Percentiles rank a stretch among this genome's conserved stretches.
phyloP scores from a whole-genome alignment of 2,329 filamentous ascomycete species.

The Stagonosporopsis tanaceti region DNA sequence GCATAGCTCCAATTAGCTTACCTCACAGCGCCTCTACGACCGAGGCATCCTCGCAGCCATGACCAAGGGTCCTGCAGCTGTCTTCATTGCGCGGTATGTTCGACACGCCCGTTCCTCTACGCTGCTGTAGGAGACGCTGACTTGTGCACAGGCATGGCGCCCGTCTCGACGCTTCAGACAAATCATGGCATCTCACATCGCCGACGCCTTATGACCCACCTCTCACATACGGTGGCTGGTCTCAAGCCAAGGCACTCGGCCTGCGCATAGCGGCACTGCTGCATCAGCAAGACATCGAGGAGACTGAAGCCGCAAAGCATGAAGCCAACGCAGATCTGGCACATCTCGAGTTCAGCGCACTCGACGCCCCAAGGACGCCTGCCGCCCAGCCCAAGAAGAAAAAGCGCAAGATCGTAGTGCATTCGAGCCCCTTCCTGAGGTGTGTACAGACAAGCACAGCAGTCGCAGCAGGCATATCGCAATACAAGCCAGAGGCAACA shows the following conservation, averaged over 20 bases:
- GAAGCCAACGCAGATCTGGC: constrained; percentile 29
- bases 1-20: constrained; percentile 18
- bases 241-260: constrained; percentile 83
- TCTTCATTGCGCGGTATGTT: constrained; percentile 59
- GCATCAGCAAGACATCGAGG: constrained; percentile 57
- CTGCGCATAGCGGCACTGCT: constrained; percentile 81
- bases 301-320: constrained; percentile 47
- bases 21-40: constrained; percentile 7
- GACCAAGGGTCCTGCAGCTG: constrained; percentile 57
- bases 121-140: constrained; percentile 23
- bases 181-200: constrained; percentile 92
- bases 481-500: constrained; percentile 59
- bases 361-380: constrained; percentile 26
- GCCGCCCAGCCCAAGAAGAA: constrained; percentile 60
- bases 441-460: constrained; percentile 92
- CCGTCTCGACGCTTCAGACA: constrained; percentile 91
- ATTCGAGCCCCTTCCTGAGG: constrained; percentile 91
- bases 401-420: constrained; percentile 81
- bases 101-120: constrained; percentile 8
- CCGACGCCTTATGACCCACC: constrained; percentile 95
- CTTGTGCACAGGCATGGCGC: constrained; percentile 75
- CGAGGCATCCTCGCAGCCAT: constrained; percentile 39
- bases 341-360: constrained; percentile 31
- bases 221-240: constrained; percentile 92
- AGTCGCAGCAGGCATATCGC: constrained; percentile 83